Percentiles rank a stretch among this genome's conserved stretches.
Conservation (phyloP, 805 yeast genomes). For the Kluyveromyces starmeri region DNA sequence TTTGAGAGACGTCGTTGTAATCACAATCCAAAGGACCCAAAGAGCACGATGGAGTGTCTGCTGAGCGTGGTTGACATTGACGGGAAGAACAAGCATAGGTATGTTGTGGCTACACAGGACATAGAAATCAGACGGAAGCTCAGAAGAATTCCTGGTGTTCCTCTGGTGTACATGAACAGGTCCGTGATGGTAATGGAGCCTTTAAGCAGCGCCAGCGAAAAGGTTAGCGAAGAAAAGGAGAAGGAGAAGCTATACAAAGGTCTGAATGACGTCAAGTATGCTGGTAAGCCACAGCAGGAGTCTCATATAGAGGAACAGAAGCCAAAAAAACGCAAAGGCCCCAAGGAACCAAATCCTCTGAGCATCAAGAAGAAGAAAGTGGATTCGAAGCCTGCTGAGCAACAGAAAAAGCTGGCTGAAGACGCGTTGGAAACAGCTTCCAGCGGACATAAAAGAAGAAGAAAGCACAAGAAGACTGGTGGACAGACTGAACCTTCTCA, state of each 20-base stretch:
- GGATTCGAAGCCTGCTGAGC: not conserved
- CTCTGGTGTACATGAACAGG: constrained; percentile 76
- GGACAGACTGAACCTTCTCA: not conserved
- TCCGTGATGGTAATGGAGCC: constrained; percentile 97
- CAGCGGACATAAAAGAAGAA: constrained; percentile 19
- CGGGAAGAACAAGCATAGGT: constrained; percentile 82
- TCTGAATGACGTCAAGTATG: constrained; percentile 52
- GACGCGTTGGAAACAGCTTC: too few species aligned
- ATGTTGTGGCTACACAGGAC: constrained; percentile 80
- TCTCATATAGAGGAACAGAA: constrained; percentile 9
- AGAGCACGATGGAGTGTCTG: constrained; percentile 68
- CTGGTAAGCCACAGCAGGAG: constrained; percentile 34
- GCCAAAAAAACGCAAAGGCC: constrained; percentile 51
- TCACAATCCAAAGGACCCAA: constrained; percentile 58
- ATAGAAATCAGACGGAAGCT: constrained; percentile 56
- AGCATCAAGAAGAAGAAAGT: constrained; percentile 73
- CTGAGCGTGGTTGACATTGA: constrained; percentile 57
- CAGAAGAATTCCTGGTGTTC: constrained; percentile 80
- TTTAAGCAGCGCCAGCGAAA: constrained; percentile 59
- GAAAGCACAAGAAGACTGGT: constrained; percentile 11
- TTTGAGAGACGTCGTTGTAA: constrained; percentile 92
- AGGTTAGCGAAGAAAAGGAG: constrained; percentile 45
- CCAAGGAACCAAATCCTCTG: constrained; percentile 82
- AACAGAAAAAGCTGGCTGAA: too few species aligned
- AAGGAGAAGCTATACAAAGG: constrained; percentile 64